Base-by-base conservation (phyloP, 2,329 filamentous ascomycete genomes). In the Aspergillus sp. region DNA sequence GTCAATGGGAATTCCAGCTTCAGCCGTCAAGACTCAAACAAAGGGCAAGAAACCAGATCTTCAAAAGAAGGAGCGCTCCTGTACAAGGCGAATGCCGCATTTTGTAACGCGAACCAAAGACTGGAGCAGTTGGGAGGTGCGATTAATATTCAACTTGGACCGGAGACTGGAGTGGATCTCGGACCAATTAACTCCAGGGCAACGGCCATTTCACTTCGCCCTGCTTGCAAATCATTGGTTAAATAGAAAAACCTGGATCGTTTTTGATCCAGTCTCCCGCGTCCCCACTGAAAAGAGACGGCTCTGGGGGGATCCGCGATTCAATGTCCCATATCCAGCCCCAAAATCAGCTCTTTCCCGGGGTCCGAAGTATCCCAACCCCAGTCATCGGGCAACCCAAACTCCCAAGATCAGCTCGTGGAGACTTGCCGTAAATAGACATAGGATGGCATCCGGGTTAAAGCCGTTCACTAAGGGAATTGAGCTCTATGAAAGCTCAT, bases 151-250 rank as follows among this genome's bases (percentile, higher is more conserved):
- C 48, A 61, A 65, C 21, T 55, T 77, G 43, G 65, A 74, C 57
- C 69, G 75, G 48, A 75, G 68, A 56, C 65, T 78, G 4, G 62
- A 68, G 44, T 78, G 75, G 75, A 59, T 75, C 12, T 66, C 69
- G 31, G 64, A 70, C 41, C 74, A 78, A 57, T 66, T 71, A 21
- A 73, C 69, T 5, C 75, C 75, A 6, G 75, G 75, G 9, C 67
- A 72, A 47, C 75, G 72, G 57, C 70, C 74, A 6, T 76, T 71
- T 52, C 73, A 76, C 57, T 77, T 77, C 55, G 64, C 72, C 23
- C 57, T 74, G 21, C 68, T 77, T 41, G 69, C 74, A 33, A 77
- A 76, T 48, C 75, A 77, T 56, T 78, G 75, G 75, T 51, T 77
- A n/a, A 78, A 76, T 53, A 67, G 60, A 41, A 64, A 71, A 33